These are phyloP conservation scores for Ampelomyces quisqualis DNA, from an alignment of 2,329 filamentous ascomycete genomes.

Conservation along the genomic window DNA sequence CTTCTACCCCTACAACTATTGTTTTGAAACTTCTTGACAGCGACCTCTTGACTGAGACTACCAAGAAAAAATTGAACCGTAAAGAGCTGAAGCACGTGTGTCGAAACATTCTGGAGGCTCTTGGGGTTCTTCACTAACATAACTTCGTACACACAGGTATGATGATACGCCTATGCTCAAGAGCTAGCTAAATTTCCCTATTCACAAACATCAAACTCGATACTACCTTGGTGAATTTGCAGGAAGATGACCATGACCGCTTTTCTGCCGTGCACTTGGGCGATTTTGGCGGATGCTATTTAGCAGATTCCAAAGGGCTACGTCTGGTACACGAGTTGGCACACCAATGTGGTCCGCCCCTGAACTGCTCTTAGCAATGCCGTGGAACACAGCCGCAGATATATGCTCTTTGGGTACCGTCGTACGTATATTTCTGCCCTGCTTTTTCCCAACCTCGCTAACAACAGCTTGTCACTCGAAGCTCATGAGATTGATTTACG, in stretches of 20 bases:
- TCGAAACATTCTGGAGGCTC: conserved; percentile 22
- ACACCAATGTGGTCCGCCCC: conserved; percentile 44
- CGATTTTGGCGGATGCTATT: conserved; percentile 36
- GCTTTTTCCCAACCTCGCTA: conserved; percentile 1
- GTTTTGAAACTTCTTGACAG: conserved; percentile 23
- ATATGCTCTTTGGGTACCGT: conserved; percentile 47
- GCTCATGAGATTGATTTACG: conserved; percentile 34
- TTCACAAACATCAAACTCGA: conserved; percentile 37
- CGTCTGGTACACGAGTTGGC: conserved; percentile 35
- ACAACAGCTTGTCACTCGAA: conserved; percentile 12
- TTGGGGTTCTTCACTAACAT: conserved; percentile 14
- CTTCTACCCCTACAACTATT: conserved; percentile 18
- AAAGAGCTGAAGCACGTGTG: conserved; percentile 21
- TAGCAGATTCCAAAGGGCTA: conserved; percentile 20
- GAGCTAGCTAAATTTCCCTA: neutral
- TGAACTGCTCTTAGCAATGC: conserved; percentile 30
- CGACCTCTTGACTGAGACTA: conserved; percentile 15
- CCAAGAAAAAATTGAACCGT: conserved; percentile 11
- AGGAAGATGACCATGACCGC: conserved; percentile 23
- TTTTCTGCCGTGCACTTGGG: conserved; percentile 41
- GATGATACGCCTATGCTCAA: neutral
- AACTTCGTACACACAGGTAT: conserved; percentile 21
- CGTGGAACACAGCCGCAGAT: conserved; percentile 43
- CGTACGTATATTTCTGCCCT: conserved; percentile 23
- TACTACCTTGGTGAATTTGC: conserved; percentile 43